Percentiles rank a stretch among this genome's conserved stretches.
Conservation (phyloP, 139 green algal species). For the Helicosporidium sp. region DNA sequence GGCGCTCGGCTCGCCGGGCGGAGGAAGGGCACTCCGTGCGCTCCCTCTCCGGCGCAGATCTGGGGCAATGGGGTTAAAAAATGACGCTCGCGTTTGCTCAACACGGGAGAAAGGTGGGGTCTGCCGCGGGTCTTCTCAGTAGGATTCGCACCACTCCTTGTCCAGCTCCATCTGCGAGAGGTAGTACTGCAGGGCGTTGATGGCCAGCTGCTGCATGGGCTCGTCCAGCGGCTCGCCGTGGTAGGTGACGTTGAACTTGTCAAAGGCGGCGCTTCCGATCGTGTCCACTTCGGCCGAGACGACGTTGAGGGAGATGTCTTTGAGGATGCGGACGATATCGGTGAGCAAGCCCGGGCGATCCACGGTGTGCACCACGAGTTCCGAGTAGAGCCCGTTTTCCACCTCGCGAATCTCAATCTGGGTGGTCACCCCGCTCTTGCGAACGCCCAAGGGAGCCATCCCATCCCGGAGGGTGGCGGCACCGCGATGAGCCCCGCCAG, state of each 20-base stretch:
- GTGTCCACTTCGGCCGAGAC: constrained; percentile 69
- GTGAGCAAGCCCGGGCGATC: constrained; percentile 48
- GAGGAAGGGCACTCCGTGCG: too few relatives aligned
- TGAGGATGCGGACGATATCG: constrained; percentile 56
- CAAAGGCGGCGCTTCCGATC: constrained; percentile 29
- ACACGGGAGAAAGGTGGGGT: too few relatives aligned
- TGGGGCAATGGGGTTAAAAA: too few relatives aligned
- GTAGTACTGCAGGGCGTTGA: constrained; percentile 86
- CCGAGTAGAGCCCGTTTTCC: constrained; percentile 10
- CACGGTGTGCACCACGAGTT: constrained; percentile 38
- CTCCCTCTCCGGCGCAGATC: too few relatives aligned
- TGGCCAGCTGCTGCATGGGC: constrained; percentile 66
- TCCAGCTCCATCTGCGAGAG: constrained; percentile 64
- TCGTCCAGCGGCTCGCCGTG: constrained; percentile 65
- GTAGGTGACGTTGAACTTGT: constrained; percentile 82
- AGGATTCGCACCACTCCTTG: constrained; percentile 63
- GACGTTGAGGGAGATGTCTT: constrained; percentile 89
- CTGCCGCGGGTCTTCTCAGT: too few relatives aligned
- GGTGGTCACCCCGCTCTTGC: constrained; percentile 17
- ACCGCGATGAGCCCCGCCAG: constrained; percentile 11
- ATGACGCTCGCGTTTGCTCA: too few relatives aligned
- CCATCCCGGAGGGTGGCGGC: constrained; percentile 3
- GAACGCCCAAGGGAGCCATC: constrained; percentile 6
- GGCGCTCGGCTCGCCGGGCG: too few relatives aligned
- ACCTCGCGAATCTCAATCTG: constrained; percentile 17